A percentile compares a stretch with the other conserved stretches of the same genome.
These are phyloP conservation scores for Eimeria sp. DNA, from an alignment of 169 alveolate genomes.

Conservation along the genomic window DNA sequence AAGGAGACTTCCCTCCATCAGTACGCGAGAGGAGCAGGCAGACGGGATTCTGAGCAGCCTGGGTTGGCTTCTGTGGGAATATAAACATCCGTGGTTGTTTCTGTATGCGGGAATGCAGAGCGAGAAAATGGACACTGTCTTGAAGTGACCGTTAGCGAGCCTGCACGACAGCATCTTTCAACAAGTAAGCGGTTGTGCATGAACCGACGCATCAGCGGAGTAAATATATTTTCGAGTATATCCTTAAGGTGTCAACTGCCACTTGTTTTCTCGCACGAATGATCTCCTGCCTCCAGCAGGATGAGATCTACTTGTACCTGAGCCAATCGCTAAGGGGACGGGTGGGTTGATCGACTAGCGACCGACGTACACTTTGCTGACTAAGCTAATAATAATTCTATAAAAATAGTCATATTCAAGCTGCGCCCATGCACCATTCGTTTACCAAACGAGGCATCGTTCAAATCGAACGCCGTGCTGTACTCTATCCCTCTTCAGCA, in stretches of 20 bases:
- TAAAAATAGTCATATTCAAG: background rate
- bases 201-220: background rate
- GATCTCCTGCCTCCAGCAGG: background rate
- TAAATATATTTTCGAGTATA: background rate
- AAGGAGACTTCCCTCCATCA: constrained; percentile 48
- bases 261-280: background rate
- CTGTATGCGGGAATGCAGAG: background rate
- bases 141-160: background rate
- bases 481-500: background rate
- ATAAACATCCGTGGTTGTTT: no score
- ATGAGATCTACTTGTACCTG: background rate
- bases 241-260: background rate
- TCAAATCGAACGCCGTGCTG: background rate
- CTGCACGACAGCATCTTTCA: background rate
- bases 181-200: background rate
- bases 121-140: background rate
- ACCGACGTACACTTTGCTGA: background rate
- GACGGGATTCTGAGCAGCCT: background rate
- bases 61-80: no score
- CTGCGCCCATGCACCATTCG: background rate
- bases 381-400: background rate
- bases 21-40: background rate
- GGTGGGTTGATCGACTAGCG: background rate
- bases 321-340: background rate
- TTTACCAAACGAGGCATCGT: background rate